These are phyloP conservation scores for Thelonectria olida DNA, from an alignment of 2,329 filamentous ascomycete species.

Conservation along the genomic window DNA sequence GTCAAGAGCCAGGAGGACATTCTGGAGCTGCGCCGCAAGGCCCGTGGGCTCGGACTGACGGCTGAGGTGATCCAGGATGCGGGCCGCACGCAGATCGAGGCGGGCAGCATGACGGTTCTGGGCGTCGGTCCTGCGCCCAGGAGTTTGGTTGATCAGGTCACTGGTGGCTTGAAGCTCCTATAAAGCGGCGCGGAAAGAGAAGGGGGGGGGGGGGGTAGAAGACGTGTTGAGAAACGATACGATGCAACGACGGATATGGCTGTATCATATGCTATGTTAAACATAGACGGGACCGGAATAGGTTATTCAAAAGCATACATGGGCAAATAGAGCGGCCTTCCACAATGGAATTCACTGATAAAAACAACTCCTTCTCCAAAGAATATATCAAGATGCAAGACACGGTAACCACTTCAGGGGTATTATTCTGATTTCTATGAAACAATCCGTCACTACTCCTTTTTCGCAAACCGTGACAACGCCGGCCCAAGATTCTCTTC, in stretches of 20 bases:
- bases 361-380: neutral
- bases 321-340: slow-evolving; percentile 16
- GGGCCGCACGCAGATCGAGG: slow-evolving; percentile 95
- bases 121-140: slow-evolving; percentile 85
- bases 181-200: too few species aligned
- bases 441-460: slow-evolving; percentile 54
- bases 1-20: slow-evolving; percentile 87
- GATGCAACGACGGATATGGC: neutral
- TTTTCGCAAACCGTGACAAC: slow-evolving; percentile 84
- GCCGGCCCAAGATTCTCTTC: slow-evolving; percentile 85
- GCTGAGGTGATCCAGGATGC: slow-evolving; percentile 93
- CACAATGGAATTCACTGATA: slow-evolving; percentile 1
- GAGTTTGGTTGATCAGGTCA: slow-evolving; percentile 87
- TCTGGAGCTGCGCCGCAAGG: slow-evolving; percentile 76
- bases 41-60: slow-evolving; percentile 83
- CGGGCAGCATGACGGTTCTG: slow-evolving; percentile 90
- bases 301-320: slow-evolving; percentile 19
- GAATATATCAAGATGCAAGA: neutral
- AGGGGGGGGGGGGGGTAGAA: neutral
- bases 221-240: neutral
- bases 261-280: slow-evolving; percentile 12
- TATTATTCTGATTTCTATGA: slow-evolving; percentile 39
- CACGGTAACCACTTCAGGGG: slow-evolving; percentile 22
- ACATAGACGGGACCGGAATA: slow-evolving; percentile 15
- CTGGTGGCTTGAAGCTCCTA: slow-evolving; percentile 84